Base-by-base conservation (phyloP, 2,329 filamentous ascomycete species). In the Zasmidium cellare region DNA sequence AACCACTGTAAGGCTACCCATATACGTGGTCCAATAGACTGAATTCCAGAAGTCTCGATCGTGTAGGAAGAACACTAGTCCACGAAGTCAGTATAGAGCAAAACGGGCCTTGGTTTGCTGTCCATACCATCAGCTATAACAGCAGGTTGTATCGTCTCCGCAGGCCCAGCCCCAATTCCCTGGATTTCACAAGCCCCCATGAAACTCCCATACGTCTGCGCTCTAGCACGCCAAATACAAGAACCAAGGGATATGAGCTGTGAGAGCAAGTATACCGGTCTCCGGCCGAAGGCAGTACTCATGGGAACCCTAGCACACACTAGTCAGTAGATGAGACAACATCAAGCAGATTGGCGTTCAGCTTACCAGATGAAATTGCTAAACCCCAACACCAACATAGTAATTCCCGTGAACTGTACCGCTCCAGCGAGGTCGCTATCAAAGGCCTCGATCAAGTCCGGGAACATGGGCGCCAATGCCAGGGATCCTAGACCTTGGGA, bases 41-140 rank as follows among this genome's bases (percentile, higher is more conserved):
- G 82, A 84, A 62, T 84, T 84, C 74, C 80, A 87, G 62, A 82
- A 84, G 6, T 86, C 85, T 57, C 86, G 79, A 50, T 87, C 83
- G 53, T 72, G 69, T 9, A 88, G 74, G 71, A 88, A 88, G 67
- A 84, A 84, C 9, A 87, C 79, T n/a, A n/a, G n/a, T n/a, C n/a
- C n/a, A n/a, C n/a, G n/a, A n/a, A n/a, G n/a, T n/a, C n/a, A n/a
- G n/a, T n/a, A n/a, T n/a, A n/a, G n/a, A n/a, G n/a, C n/a, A n/a
- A n/a, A n/a, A n/a, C n/a, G n/a, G n/a, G n/a, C n/a, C n/a, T n/a
- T n/a, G n/a, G n/a, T n/a, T n/a, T n/a, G n/a, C n/a, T n/a, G n/a
- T n/a, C n/a, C n/a, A n/a, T n/a, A n/a, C n/a, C n/a, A 65, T 88
- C 85, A 2, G 85, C 82, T 65, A 87, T 87, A 53, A 88, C 80